phyloP scores from a whole-genome alignment of 164 flowering plant species.

The Nymphaea thermarum region DNA sequence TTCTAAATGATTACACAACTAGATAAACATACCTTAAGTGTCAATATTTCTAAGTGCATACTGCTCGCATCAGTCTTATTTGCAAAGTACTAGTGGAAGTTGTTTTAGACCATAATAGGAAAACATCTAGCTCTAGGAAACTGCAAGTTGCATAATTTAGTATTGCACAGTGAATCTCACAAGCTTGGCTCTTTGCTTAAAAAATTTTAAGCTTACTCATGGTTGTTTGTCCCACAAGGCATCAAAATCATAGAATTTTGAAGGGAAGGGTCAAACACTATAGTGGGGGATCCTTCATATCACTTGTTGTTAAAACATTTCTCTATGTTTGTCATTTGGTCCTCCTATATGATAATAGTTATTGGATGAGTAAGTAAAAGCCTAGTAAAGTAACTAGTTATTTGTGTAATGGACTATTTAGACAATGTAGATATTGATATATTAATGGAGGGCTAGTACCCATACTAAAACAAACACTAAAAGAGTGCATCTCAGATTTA shows the following conservation, averaged over 20 bases:
- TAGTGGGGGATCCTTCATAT: slow-evolving; percentile 95
- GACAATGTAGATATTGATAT: too few species aligned
- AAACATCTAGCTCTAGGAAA: too few species aligned
- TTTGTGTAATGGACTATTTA: slow-evolving; percentile 37
- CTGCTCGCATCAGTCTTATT: too few species aligned
- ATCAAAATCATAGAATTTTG: slow-evolving; percentile 79
- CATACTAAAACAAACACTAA: neutral
- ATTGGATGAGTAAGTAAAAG: slow-evolving; percentile 58
- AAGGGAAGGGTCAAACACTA: slow-evolving; percentile 80
- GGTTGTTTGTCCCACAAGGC: slow-evolving; percentile 83
- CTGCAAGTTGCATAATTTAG: too few species aligned
- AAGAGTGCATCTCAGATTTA: slow-evolving; percentile 1
- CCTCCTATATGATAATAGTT: slow-evolving; percentile 54
- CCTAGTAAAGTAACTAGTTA: slow-evolving; percentile 76
- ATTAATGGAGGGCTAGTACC: slow-evolving; percentile 8
- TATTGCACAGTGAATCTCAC: too few species aligned
- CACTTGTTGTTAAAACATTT: slow-evolving; percentile 76
- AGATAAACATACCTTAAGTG: too few species aligned
- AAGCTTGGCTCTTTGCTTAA: too few species aligned
- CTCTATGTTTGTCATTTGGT: slow-evolving; percentile 79
- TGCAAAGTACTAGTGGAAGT: too few species aligned
- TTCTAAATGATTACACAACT: too few species aligned
- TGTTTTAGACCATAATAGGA: too few species aligned
- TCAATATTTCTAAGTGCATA: too few species aligned
- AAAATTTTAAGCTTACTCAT: slow-evolving; percentile 77